Evolutionary conservation across 306 rosid species (phyloP).

Genomic region (Urtica urens): DNA sequence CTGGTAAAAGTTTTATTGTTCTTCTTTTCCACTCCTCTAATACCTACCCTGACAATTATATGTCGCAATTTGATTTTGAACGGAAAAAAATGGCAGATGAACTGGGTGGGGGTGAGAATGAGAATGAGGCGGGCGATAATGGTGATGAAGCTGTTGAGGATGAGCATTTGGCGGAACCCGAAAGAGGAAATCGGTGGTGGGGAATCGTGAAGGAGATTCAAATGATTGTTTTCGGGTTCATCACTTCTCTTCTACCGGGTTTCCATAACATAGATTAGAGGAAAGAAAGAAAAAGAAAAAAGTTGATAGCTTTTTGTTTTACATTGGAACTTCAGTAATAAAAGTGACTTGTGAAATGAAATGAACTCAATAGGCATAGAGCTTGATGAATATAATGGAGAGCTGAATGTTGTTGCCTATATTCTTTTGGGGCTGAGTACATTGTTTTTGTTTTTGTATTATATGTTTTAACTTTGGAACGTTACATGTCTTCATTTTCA

Average conservation of each 20-base stretch:
- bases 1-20: conserved; percentile 29
- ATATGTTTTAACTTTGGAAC: too few relatives aligned
- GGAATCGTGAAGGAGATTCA: conserved; percentile 81
- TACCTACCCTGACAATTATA: too few relatives aligned
- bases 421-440: too few relatives aligned
- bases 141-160: conserved; percentile 38
- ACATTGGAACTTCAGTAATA: conserved; percentile 6
- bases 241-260: conserved; percentile 89
- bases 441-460: too few relatives aligned
- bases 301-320: too few relatives aligned
- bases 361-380: too few relatives aligned
- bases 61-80: too few relatives aligned
- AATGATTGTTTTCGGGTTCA: conserved; percentile 93
- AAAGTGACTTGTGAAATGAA: conserved; percentile 19
- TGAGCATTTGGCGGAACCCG: conserved; percentile 51
- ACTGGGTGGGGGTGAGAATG: conserved; percentile 43
- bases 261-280: conserved; percentile 76
- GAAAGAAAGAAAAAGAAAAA: too few relatives aligned
- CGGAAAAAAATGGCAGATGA: conserved; percentile 57
- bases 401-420: too few relatives aligned
- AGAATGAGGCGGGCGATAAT: conserved; percentile 40
- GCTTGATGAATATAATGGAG: too few relatives aligned
- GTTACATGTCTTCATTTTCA: too few relatives aligned
- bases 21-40: too few relatives aligned
- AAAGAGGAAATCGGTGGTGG: conserved; percentile 71